Evolutionary conservation across 192 early-diverging fungal genomes (phyloP).

Genomic region (Rhizophagus clarus): DNA sequence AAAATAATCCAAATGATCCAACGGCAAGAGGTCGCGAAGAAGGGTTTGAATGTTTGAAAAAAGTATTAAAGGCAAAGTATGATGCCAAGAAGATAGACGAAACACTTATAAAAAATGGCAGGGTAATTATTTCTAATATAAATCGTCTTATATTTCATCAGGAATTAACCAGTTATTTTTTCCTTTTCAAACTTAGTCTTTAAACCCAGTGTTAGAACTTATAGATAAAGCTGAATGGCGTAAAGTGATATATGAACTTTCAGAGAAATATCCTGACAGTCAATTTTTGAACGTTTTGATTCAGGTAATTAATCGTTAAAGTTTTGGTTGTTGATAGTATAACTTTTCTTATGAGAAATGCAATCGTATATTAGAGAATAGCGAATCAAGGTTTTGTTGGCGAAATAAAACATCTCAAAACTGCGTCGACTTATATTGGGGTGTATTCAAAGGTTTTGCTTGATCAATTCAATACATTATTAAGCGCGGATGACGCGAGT

Average conservation of each 20-base stretch:
- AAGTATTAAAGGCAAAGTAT: constrained; percentile 17
- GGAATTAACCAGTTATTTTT: not conserved
- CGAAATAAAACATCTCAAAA: constrained; percentile 66
- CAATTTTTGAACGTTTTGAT: constrained; percentile 64
- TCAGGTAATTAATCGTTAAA: constrained; percentile 40
- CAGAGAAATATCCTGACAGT: constrained; percentile 64
- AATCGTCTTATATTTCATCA: not conserved
- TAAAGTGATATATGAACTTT: constrained; percentile 65
- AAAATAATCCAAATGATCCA: not conserved
- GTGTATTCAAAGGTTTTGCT: constrained; percentile 67
- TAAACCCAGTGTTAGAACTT: constrained; percentile 35
- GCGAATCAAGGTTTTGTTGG: constrained; percentile 64
- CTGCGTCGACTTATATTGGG: constrained; percentile 65
- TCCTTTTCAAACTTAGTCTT: not conserved
- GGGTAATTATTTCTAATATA: not conserved
- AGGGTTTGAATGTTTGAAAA: not conserved
- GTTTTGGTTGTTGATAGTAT: not conserved
- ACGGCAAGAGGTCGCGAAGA: not conserved
- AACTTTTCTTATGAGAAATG: not conserved
- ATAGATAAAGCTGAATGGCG: constrained; percentile 66
- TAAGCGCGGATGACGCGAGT: constrained; percentile 58
- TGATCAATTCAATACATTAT: constrained; percentile 63
- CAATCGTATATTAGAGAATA: constrained; percentile 46
- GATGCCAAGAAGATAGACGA: not conserved
- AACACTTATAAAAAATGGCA: not conserved